These are phyloP conservation scores for Hemileccinum impolitum DNA, from an alignment of 768 basidiomycete genomes.

Conservation along the genomic window DNA sequence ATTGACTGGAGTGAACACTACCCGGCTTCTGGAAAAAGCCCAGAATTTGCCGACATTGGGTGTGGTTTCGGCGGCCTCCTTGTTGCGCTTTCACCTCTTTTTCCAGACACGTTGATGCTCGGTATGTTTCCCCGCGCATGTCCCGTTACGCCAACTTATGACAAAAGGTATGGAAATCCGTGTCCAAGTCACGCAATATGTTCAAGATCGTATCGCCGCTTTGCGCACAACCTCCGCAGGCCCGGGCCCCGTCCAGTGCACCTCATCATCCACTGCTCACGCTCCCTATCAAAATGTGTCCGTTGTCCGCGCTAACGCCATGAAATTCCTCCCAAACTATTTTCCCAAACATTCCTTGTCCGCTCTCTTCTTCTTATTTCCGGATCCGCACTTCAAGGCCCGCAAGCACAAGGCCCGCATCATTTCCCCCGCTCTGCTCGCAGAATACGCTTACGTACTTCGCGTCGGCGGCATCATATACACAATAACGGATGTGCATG, in stretches of 20 bases:
- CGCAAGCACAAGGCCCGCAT: conserved; percentile 99
- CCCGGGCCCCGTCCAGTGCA: conserved; percentile 9
- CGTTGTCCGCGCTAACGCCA: conserved; percentile 92
- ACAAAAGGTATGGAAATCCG: conserved; percentile 91
- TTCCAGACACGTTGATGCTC: conserved; percentile 89
- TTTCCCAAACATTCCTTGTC: conserved; percentile 88
- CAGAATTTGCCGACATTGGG: conserved; percentile 95
- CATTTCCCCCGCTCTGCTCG: conserved; percentile 94
- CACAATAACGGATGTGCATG: conserved; percentile 95
- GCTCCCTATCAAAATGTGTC: conserved; percentile 83
- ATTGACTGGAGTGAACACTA: conserved; percentile 86
- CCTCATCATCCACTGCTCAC: conserved; percentile 25
- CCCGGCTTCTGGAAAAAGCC: conserved; percentile 62
- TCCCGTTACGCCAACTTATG: background rate
- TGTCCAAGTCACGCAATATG: conserved; percentile 94
- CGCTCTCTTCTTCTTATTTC: conserved; percentile 96
- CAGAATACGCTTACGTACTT: conserved; percentile 95
- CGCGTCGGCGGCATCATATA: conserved; percentile 94
- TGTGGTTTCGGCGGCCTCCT: conserved; percentile 97
- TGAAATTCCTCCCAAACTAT: conserved; percentile 98
- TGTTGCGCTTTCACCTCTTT: conserved; percentile 83
- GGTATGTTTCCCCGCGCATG: conserved; percentile 49
- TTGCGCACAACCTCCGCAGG: conserved; percentile 61
- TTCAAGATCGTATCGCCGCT: conserved; percentile 90
- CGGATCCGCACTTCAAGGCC: conserved; percentile 97